Percentiles rank a stretch among this genome's conserved stretches.
phyloP scores from a whole-genome alignment of 163 green algal genomes.

The Scenedesmus sp. region DNA sequence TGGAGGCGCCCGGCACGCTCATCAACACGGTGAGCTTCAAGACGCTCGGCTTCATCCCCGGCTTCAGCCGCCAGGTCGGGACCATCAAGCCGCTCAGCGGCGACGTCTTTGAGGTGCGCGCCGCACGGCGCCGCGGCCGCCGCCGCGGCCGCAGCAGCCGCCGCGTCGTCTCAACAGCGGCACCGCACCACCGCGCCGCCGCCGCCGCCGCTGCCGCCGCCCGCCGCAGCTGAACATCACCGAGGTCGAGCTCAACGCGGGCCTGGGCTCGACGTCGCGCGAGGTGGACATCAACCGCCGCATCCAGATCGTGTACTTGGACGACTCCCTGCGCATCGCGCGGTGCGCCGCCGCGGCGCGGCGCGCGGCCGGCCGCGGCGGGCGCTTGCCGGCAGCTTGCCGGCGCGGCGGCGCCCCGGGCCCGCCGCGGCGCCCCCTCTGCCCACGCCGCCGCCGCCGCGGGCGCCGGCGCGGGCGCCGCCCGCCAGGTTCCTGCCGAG shows the following conservation, averaged over 20 bases:
- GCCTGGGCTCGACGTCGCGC: slow-evolving; percentile 36
- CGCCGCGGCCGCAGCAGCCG: not conserved
- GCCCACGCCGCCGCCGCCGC: not conserved
- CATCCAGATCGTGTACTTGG: slow-evolving; percentile 54
- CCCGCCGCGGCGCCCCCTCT: not conserved
- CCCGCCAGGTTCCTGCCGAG: slow-evolving; percentile 49
- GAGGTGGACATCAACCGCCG: slow-evolving; percentile 55
- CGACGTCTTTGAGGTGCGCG: slow-evolving; percentile 50
- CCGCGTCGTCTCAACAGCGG: not conserved
- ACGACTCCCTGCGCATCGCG: slow-evolving; percentile 53
- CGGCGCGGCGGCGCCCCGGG: not conserved
- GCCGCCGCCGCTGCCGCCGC: not conserved
- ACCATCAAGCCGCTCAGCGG: slow-evolving; percentile 45
- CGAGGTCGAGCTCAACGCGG: slow-evolving; percentile 43
- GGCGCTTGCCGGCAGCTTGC: no score
- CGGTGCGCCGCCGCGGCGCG: slow-evolving; percentile 10
- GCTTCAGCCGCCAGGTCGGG: slow-evolving; percentile 51
- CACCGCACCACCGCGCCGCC: not conserved
- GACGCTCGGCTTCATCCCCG: slow-evolving; percentile 56
- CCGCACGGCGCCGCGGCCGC: not conserved
- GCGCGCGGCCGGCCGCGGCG: no score
- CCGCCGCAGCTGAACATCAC: slow-evolving; percentile 49
- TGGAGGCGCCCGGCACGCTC: slow-evolving; percentile 50
- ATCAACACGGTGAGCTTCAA: slow-evolving; percentile 56
- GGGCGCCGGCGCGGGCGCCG: not conserved